phyloP scores from a whole-genome alignment of 2,329 filamentous ascomycete species.

The Fusarium goolgardi region DNA sequence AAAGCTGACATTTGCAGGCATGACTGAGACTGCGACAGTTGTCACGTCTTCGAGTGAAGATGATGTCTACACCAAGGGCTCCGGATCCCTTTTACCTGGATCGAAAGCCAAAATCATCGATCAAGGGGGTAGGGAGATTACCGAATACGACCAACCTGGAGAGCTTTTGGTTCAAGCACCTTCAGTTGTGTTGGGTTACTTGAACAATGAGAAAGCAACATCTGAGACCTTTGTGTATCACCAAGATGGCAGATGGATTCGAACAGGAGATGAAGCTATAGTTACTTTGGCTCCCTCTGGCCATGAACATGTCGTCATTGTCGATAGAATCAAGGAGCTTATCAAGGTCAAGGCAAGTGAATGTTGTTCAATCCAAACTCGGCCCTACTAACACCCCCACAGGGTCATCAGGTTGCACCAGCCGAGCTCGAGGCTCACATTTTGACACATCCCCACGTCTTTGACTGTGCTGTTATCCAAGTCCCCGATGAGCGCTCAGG shows the following conservation, averaged over 20 bases:
- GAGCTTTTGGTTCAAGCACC: conserved; percentile 86
- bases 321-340: conserved; percentile 77
- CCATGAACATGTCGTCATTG: conserved; percentile 84
- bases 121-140: conserved; percentile 74
- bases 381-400: neutral
- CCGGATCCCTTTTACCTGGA: conserved; percentile 73
- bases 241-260: conserved; percentile 78
- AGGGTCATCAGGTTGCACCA: conserved; percentile 82
- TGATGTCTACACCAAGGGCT: conserved; percentile 75
- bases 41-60: conserved; percentile 56
- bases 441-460: conserved; percentile 74
- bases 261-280: conserved; percentile 86
- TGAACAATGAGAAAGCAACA: conserved; percentile 87
- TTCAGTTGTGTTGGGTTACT: conserved; percentile 81
- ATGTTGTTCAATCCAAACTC: fast-evolving
- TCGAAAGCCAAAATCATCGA: conserved; percentile 72
- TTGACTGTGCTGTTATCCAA: conserved; percentile 80
- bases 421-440: conserved; percentile 82
- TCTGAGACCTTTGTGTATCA: conserved; percentile 78
- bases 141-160: conserved; percentile 75
- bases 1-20: conserved; percentile 57
- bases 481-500: conserved; percentile 69
- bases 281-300: conserved; percentile 72
- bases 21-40: conserved; percentile 25
- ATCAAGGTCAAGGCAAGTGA: conserved; percentile 79